Conservation (phyloP, 495 filamentous ascomycete species). For the Clavariopsis aquatica region DNA sequence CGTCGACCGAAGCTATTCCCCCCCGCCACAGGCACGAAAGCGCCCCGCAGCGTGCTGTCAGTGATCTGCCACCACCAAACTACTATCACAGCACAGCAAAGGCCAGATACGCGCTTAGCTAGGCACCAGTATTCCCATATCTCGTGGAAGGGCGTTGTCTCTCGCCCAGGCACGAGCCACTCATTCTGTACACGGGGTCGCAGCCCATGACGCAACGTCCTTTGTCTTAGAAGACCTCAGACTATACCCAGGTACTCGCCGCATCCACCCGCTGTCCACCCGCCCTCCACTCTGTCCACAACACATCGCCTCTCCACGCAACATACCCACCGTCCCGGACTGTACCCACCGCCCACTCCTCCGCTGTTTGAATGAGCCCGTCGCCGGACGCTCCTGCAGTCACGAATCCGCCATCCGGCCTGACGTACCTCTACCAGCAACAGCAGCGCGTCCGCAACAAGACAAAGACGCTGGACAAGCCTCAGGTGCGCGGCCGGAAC, state of each 20-base stretch:
- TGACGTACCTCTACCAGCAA: slow-evolving; percentile 27
- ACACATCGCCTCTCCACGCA: slow-evolving; percentile 4
- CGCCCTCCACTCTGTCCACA: background rate
- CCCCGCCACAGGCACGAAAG: background rate
- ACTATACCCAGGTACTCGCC: slow-evolving; percentile 2
- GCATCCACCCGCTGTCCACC: background rate
- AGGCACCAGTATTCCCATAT: slow-evolving; percentile 16
- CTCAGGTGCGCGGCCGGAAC: slow-evolving; percentile 34
- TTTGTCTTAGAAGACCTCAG: slow-evolving; percentile 13
- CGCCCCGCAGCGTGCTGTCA: background rate
- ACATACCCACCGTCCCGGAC: background rate
- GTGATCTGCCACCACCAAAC: background rate
- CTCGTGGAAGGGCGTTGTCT: background rate
- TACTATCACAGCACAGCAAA: slow-evolving; percentile 3
- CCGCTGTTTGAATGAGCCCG: slow-evolving; percentile 39
- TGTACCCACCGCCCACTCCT: background rate
- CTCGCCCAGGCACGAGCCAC: slow-evolving; percentile 17
- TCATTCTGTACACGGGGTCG: slow-evolving; percentile 3
- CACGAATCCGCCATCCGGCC: slow-evolving; percentile 24
- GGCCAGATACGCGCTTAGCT: slow-evolving; percentile 8
- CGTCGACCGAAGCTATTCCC: background rate
- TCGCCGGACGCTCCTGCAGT: slow-evolving; percentile 31
- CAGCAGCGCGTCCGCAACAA: slow-evolving; percentile 34
- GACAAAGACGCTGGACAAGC: slow-evolving; percentile 31
- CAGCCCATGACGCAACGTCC: slow-evolving; percentile 23